These are phyloP conservation scores for Forsythia viridissima DNA, from an alignment of 257 asterid genomes.

Conservation along the genomic window DNA sequence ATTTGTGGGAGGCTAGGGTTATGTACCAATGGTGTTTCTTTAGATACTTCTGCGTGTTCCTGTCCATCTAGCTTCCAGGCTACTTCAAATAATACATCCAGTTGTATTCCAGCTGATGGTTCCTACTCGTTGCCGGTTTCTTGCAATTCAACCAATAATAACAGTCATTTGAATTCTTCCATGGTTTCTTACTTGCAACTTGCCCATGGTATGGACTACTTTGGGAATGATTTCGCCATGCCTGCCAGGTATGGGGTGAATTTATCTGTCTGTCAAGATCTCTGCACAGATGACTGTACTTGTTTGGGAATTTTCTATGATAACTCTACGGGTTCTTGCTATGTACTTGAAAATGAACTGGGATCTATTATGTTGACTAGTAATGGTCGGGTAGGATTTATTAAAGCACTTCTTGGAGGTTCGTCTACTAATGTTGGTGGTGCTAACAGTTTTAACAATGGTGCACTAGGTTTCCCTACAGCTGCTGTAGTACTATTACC, in stretches of 20 bases:
- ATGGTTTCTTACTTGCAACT: constrained; percentile 49
- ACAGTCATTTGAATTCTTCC: constrained; percentile 22
- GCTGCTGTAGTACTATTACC: constrained; percentile 59
- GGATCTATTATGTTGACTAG: constrained; percentile 53
- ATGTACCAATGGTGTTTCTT: constrained; percentile 39
- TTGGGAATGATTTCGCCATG: constrained; percentile 53
- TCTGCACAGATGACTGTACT: constrained; percentile 63
- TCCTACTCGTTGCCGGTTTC: constrained; percentile 49
- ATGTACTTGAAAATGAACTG: constrained; percentile 40
- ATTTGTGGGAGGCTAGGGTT: constrained; percentile 57
- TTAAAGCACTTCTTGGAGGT: constrained; percentile 35
- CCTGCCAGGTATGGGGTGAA: constrained; percentile 41
- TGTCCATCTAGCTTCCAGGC: constrained; percentile 51
- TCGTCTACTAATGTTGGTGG: constrained; percentile 22
- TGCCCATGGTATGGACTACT: constrained; percentile 56
- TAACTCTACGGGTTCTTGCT: constrained; percentile 64
- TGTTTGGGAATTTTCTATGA: constrained; percentile 65
- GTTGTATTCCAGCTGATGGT: constrained; percentile 47
- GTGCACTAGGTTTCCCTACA: constrained; percentile 34
- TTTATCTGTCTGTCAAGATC: constrained; percentile 51
- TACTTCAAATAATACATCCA: constrained; percentile 25
- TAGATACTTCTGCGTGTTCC: constrained; percentile 44
- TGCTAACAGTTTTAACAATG: constrained; percentile 1
- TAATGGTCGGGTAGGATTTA: constrained; percentile 43
- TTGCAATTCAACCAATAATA: constrained; percentile 42